Evolutionary conservation across 805 yeast genomes (phyloP), one percentile per base, ranked within the genome.

Genomic region (Blastobotrys robertii): DNA sequence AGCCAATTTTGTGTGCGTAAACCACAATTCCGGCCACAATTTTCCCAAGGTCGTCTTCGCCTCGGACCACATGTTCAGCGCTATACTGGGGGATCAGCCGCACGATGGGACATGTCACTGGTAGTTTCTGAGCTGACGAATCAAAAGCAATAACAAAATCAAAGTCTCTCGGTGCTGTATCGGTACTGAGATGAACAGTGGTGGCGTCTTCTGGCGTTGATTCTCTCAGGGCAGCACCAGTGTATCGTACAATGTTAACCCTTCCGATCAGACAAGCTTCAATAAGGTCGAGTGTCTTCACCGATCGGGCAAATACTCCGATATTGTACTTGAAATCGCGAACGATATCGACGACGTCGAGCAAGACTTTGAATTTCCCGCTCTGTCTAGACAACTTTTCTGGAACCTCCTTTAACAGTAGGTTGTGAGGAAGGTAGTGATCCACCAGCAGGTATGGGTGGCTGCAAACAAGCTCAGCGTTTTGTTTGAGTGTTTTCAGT

Each of bases 391-490:
- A 78, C 39, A 86, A 56, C 59, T 84, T 74, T 38, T 64, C 65
- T 6, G 92, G 84, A 45, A 79, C 74, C 54, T 84, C 92, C 59
- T 80, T 78, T 37, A 77, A 76, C 8, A 75, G 72, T 47, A 84
- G 66, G 47, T 79, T 78, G 60, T 81, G 84, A 11, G 97, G 97
- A 72, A 85, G 74, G 52, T 81, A 79, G 58, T 88, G 95, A 45
- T 79, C 80, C 42, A 90, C 84, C 41, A 90, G 64, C 39, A 90
- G 62, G 54, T 82, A 88, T 0, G 97, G 97, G 63, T 90, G 98
- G 0, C 90, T 77, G 16, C 94, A 78, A 2, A 88, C 92, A 19
- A 81, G 68, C 58, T 80, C 81, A 36, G 88, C 76, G 62, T 88
- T 87, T 45, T 74, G 62, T 46, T 84, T 74, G 60, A 94, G 75